These are phyloP conservation scores for Pyrenopolyporus hunteri DNA, from an alignment of 495 filamentous ascomycete genomes.

Conservation along the genomic window DNA sequence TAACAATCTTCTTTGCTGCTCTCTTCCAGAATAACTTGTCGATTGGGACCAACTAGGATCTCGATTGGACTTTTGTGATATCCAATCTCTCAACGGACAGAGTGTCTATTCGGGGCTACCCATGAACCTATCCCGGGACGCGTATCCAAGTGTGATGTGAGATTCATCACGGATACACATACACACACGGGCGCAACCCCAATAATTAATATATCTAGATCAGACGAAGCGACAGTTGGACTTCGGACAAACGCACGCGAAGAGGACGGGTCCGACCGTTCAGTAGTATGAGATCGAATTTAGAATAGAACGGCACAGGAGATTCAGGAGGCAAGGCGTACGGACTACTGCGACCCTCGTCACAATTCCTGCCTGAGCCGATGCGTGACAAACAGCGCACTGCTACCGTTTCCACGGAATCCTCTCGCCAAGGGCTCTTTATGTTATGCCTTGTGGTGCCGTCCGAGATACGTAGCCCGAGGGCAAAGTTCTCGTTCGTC, in stretches of 20 bases:
- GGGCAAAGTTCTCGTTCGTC: not conserved
- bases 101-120: constrained; percentile 2
- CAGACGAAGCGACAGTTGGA: not conserved
- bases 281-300: not conserved
- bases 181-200: not conserved
- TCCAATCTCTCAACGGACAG: constrained; percentile 3
- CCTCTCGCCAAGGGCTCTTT: not conserved
- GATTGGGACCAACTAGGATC: constrained; percentile 31
- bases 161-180: not conserved
- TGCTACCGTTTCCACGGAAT: constrained; percentile 32
- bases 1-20: constrained; percentile 24
- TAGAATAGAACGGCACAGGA: constrained; percentile 18
- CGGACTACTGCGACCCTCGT: constrained; percentile 35
- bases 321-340: constrained; percentile 12
- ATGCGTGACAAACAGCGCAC: constrained; percentile 33
- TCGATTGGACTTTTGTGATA: constrained; percentile 12
- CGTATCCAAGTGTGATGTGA: not conserved
- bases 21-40: constrained; percentile 26
- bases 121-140: not conserved
- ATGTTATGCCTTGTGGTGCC: constrained; percentile 17
- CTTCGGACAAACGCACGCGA: constrained; percentile 10
- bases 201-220: not conserved
- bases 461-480: constrained; percentile 7
- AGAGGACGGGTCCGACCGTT: not conserved
- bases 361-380: constrained; percentile 21